These are phyloP conservation scores for Eudorina sp. DNA, from an alignment of 139 green algal genomes.

Conservation along the genomic window DNA sequence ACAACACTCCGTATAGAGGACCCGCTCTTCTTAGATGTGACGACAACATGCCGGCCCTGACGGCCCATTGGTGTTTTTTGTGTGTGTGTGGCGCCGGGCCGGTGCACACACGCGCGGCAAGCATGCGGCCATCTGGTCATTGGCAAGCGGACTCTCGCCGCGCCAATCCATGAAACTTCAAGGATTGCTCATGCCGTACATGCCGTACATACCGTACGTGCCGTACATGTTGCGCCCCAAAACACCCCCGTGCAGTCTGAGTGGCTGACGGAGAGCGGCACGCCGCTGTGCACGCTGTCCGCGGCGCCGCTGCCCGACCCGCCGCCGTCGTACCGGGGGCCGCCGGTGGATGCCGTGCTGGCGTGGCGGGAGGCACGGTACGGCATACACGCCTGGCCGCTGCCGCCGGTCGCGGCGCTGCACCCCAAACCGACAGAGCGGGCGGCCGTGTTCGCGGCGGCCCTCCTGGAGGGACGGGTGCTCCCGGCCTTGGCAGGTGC, in stretches of 20 bases:
- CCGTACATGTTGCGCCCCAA: no score
- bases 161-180: no score
- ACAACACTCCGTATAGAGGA: no score
- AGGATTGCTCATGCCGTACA: no score
- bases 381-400: constrained; percentile 83
- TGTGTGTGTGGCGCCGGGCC: no score
- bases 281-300: constrained; percentile 72
- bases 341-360: constrained; percentile 78
- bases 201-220: no score
- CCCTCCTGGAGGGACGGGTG: constrained; percentile 87
- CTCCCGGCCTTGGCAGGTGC: constrained; percentile 60
- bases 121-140: no score
- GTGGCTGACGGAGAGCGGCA: constrained; percentile 68
- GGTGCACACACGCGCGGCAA: no score
- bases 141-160: no score
- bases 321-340: constrained; percentile 69
- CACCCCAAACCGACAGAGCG: constrained; percentile 64
- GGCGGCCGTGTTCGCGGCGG: constrained; percentile 82
- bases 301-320: constrained; percentile 69
- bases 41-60: no score
- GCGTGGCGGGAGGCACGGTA: constrained; percentile 80
- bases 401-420: constrained; percentile 71
- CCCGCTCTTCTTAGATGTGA: no score
- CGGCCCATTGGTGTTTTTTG: no score
- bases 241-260: constrained; percentile 42